Evolutionary conservation across 2,329 filamentous ascomycete species (phyloP).

Genomic region (Paecilomyces niveus): DNA sequence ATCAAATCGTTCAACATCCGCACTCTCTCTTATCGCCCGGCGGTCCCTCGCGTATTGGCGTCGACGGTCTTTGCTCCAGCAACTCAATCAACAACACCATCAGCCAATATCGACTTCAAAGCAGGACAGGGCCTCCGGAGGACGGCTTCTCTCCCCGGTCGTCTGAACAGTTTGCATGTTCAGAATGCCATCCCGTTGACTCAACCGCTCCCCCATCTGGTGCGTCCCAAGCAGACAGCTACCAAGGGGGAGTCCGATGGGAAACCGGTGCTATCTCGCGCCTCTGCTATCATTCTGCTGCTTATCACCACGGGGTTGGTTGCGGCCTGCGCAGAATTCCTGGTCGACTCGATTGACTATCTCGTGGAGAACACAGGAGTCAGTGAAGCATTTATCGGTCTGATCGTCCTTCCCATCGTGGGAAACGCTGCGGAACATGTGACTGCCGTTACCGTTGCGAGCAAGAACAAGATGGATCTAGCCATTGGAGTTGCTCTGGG

Average conservation of each 20-base stretch:
- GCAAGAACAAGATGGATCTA: slow-evolving; percentile 71
- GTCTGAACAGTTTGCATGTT: slow-evolving; percentile 43
- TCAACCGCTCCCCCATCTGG: slow-evolving; percentile 16
- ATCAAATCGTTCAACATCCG: slow-evolving; percentile 52
- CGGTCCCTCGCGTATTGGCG: slow-evolving; percentile 58
- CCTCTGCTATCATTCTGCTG: slow-evolving; percentile 54
- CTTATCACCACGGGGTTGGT: slow-evolving; percentile 59
- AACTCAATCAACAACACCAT: slow-evolving; percentile 7
- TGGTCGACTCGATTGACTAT: slow-evolving; percentile 60
- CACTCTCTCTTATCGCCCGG: slow-evolving; percentile 55
- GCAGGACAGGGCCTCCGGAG: slow-evolving; percentile 58
- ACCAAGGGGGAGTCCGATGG: slow-evolving; percentile 30
- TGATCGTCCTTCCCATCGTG: slow-evolving; percentile 66
- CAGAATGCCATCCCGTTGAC: slow-evolving; percentile 8
- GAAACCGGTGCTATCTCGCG: slow-evolving; percentile 23
- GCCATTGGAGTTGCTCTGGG: slow-evolving; percentile 66
- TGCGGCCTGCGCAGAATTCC: slow-evolving; percentile 62
- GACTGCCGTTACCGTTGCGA: slow-evolving; percentile 63
- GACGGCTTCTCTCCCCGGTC: slow-evolving; percentile 67
- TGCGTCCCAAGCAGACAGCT: slow-evolving; percentile 33
- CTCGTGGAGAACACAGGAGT: slow-evolving; percentile 51
- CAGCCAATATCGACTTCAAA: slow-evolving; percentile 24
- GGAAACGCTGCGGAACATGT: slow-evolving; percentile 69
- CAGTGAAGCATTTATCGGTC: slow-evolving; percentile 61
- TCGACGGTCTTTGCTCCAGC: slow-evolving; percentile 60